Percentiles rank a stretch among this genome's conserved stretches.
Evolutionary conservation across 805 yeast genomes (phyloP).

Genomic region (Kodamaea fukazawae): DNA sequence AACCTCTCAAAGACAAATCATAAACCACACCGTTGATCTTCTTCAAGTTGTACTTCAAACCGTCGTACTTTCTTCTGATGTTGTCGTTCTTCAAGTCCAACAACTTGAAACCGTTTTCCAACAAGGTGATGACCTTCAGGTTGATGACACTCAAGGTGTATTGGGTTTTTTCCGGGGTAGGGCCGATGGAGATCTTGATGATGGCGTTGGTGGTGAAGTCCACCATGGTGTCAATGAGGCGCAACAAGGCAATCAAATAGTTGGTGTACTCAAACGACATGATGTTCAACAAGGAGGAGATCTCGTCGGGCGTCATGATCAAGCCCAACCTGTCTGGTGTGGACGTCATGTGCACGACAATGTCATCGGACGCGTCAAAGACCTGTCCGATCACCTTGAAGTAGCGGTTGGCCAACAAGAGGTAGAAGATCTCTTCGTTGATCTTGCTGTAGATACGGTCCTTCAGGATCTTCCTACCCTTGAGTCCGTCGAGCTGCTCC

Average conservation of each 20-base stretch:
- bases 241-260: constrained; percentile 23
- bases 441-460: constrained; percentile 18
- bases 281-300: constrained; percentile 12
- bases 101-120: constrained; percentile 26
- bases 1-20: constrained; percentile 16
- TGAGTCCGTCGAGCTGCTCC: constrained; percentile 9
- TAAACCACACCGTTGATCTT: constrained; percentile 26
- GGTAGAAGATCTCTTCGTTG: constrained; percentile 20
- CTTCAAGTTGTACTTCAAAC: constrained; percentile 27
- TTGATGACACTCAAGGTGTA: constrained; percentile 21
- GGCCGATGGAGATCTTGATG: constrained; percentile 18
- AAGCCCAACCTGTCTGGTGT: constrained; percentile 13
- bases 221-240: constrained; percentile 21
- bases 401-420: constrained; percentile 18
- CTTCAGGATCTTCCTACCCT: constrained; percentile 15
- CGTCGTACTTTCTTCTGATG: constrained; percentile 27
- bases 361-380: background rate
- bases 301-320: constrained; percentile 19
- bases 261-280: constrained; percentile 18
- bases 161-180: constrained; percentile 9
- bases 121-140: constrained; percentile 19
- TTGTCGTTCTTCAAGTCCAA: constrained; percentile 30
- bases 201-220: constrained; percentile 25
- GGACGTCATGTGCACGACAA: constrained; percentile 2
- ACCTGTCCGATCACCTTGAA: constrained; percentile 14